A percentile compares a stretch with the other conserved stretches of the same genome.
phyloP scores from a whole-genome alignment of 805 yeast species.

The Ogataea salicorniae region DNA sequence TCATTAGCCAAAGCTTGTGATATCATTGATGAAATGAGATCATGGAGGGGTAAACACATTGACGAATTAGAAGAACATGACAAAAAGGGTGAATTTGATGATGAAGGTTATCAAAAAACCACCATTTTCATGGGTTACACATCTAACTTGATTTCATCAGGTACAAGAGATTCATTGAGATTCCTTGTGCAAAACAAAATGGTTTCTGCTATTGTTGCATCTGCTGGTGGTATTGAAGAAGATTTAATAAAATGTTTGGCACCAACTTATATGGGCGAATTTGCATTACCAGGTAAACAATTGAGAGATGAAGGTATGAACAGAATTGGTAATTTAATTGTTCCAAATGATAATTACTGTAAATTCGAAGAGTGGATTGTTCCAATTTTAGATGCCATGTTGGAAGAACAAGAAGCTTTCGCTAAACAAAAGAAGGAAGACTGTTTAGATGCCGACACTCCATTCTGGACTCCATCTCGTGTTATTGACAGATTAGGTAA shows the following conservation, averaged over 20 bases:
- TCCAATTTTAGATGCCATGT: constrained; percentile 81
- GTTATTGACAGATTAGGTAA: constrained; percentile 91
- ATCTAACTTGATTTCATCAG: constrained; percentile 91
- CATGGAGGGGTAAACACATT: constrained; percentile 82
- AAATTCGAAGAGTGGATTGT: constrained; percentile 98
- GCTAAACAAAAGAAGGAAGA: constrained; percentile 49
- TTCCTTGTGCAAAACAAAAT: constrained; percentile 88
- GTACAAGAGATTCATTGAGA: constrained; percentile 85
- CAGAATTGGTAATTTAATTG: constrained; percentile 94
- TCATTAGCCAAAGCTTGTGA: constrained; percentile 85
- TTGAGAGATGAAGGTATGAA: constrained; percentile 95
- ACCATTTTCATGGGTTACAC: constrained; percentile 96
- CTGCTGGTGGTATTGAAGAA: constrained; percentile 98
- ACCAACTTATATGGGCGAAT: constrained; percentile 93
- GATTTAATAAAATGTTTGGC: constrained; percentile 95
- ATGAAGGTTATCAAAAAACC: constrained; percentile 70
- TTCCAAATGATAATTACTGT: constrained; percentile 97
- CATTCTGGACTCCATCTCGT: constrained; percentile 92
- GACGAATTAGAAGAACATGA: constrained; percentile 66
- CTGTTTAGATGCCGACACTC: constrained; percentile 58
- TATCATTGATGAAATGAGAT: constrained; percentile 86
- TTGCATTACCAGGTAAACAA: constrained; percentile 69
- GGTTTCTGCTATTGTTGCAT: constrained; percentile 93
- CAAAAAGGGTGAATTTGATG: constrained; percentile 72
- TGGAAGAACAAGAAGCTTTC: constrained; percentile 80